These are phyloP conservation scores for Scenedesmus sp. DNA, from an alignment of 163 green algal species.

Conservation along the genomic window DNA sequence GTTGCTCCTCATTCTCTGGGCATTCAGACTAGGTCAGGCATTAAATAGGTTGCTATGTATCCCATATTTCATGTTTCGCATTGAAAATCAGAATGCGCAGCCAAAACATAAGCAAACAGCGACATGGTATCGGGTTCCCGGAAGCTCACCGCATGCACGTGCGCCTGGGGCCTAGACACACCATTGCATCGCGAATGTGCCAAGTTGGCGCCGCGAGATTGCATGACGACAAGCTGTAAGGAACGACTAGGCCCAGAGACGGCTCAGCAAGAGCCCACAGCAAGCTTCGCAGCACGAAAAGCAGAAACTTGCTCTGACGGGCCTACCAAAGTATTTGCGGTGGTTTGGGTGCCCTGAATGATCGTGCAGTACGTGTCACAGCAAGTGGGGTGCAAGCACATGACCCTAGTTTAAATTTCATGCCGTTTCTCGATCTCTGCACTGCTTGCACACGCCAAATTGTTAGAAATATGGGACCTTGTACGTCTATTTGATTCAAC, in stretches of 20 bases:
- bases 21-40: not conserved
- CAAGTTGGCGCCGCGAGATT: not conserved
- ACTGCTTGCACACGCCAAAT: too few species aligned
- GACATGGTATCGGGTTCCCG: not conserved
- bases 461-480: too few species aligned
- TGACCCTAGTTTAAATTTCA: too few species aligned
- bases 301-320: too few species aligned
- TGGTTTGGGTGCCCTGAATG: too few species aligned
- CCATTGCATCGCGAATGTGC: slow-evolving; percentile 4
- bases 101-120: not conserved
- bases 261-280: not conserved
- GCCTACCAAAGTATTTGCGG: too few species aligned
- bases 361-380: too few species aligned
- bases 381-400: too few species aligned
- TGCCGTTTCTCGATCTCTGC: too few species aligned
- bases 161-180: not conserved
- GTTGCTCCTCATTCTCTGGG: not conserved
- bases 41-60: not conserved
- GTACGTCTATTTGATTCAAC: too few species aligned
- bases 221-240: not conserved
- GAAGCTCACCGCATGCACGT: not conserved
- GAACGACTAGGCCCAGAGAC: not conserved
- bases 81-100: not conserved
- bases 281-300: not conserved
- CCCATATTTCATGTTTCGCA: not conserved